Evolutionary conservation across 305 asterid species (phyloP).

Genomic region (Fraxinus latifolia): DNA sequence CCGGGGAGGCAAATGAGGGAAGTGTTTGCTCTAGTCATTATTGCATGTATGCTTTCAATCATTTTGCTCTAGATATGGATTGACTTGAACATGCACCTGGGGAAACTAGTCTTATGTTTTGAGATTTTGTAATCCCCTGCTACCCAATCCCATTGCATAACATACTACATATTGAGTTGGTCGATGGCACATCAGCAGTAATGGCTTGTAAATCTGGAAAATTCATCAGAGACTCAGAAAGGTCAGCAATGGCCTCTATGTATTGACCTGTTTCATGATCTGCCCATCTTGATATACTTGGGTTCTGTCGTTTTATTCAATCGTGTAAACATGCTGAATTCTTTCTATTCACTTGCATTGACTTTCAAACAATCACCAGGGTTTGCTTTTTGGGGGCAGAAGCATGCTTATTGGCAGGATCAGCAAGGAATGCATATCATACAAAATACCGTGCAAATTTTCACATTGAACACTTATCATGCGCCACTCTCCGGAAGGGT

Average conservation of each 20-base stretch:
- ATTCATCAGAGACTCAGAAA: neutral
- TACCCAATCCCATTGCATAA: neutral
- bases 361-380: slow-evolving; percentile 41
- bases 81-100: neutral
- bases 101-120: neutral
- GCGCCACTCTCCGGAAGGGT: slow-evolving; percentile 95
- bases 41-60: neutral
- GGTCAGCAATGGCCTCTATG: neutral
- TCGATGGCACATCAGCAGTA: neutral
- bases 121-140: neutral
- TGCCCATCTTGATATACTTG: neutral
- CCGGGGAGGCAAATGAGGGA: neutral
- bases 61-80: neutral
- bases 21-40: neutral
- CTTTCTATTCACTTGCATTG: neutral
- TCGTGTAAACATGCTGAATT: neutral
- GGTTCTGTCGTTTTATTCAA: neutral
- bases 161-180: neutral
- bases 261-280: neutral
- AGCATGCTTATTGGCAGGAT: slow-evolving; percentile 85
- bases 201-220: neutral
- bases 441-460: slow-evolving; percentile 73
- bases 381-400: slow-evolving; percentile 82
- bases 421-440: slow-evolving; percentile 92
- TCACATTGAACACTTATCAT: slow-evolving; percentile 57